Conservation (phyloP, 2,329 filamentous ascomycete genomes). For the Thyridium curvatum region DNA sequence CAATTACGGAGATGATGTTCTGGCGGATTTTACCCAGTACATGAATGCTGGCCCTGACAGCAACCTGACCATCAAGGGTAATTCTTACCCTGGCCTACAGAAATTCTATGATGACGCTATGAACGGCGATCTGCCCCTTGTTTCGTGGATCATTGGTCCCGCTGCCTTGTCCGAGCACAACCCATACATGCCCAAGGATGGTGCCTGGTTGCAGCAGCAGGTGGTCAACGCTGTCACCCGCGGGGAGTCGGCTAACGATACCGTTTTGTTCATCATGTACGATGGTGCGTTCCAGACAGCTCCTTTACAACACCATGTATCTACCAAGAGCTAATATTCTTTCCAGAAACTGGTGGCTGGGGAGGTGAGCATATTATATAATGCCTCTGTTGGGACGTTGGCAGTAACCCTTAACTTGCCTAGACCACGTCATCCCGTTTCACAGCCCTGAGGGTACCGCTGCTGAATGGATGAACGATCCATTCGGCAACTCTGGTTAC, state of each 20-base stretch:
- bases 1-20: slow-evolving; percentile 40
- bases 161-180: slow-evolving; percentile 46
- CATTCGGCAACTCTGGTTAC: slow-evolving; percentile 23
- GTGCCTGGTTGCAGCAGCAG: slow-evolving; percentile 47
- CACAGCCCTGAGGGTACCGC: slow-evolving; percentile 33
- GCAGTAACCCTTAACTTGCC: slow-evolving; percentile 30
- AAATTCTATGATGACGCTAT: slow-evolving; percentile 37
- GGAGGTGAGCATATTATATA: not conserved
- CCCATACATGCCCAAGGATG: slow-evolving; percentile 45
- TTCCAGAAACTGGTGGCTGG: not conserved
- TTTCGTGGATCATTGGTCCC: slow-evolving; percentile 41
- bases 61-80: slow-evolving; percentile 28
- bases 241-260: slow-evolving; percentile 40
- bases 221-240: slow-evolving; percentile 43
- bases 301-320: no score
- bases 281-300: slow-evolving; percentile 25
- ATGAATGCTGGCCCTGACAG: slow-evolving; percentile 28
- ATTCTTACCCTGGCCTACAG: slow-evolving; percentile 33
- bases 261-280: slow-evolving; percentile 39
- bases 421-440: slow-evolving; percentile 40
- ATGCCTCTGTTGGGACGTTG: no score
- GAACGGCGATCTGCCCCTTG: slow-evolving; percentile 35
- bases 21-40: slow-evolving; percentile 39
- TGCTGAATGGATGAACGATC: slow-evolving; percentile 39
- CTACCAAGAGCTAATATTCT: slow-evolving; percentile 2